phyloP scores from a whole-genome alignment of 192 early-diverging fungal species.

The Gonapodya sp. region DNA sequence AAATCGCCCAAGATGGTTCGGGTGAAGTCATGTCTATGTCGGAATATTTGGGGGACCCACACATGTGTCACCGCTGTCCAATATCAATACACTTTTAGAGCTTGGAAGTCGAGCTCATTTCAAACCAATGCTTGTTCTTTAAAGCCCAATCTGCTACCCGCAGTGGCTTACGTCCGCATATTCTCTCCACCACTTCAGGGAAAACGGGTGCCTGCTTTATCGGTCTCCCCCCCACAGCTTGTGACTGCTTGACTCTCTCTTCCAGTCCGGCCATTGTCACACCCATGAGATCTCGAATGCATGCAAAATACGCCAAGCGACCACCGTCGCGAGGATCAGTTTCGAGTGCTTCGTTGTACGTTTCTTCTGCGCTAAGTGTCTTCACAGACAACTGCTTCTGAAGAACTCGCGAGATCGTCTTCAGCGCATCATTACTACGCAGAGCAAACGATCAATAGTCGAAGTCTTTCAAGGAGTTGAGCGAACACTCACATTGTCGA shows the following conservation, averaged over 20 bases:
- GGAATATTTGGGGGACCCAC: no score
- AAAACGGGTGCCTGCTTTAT: not conserved
- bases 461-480: not conserved
- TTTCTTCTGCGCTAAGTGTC: not conserved
- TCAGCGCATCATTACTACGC: not conserved
- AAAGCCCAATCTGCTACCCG: not conserved
- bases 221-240: not conserved
- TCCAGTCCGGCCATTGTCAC: constrained; percentile 6
- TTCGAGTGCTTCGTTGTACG: constrained; percentile 1
- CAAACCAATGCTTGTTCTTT: constrained; percentile 6
- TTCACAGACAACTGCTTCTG: not conserved
- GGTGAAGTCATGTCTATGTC: no score
- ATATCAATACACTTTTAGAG: no score
- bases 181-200: not conserved
- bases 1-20: not conserved
- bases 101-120: no score
- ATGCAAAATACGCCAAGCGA: constrained; percentile 3
- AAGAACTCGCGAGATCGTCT: not conserved
- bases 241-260: not conserved
- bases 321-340: not conserved
- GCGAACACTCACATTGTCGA: constrained; percentile 3
- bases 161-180: not conserved
- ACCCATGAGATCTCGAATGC: constrained; percentile 7
- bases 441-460: not conserved
- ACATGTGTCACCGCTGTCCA: no score